phyloP scores from a whole-genome alignment of 1,139 yeast genomes.

The Martiniozyma asiatica region DNA sequence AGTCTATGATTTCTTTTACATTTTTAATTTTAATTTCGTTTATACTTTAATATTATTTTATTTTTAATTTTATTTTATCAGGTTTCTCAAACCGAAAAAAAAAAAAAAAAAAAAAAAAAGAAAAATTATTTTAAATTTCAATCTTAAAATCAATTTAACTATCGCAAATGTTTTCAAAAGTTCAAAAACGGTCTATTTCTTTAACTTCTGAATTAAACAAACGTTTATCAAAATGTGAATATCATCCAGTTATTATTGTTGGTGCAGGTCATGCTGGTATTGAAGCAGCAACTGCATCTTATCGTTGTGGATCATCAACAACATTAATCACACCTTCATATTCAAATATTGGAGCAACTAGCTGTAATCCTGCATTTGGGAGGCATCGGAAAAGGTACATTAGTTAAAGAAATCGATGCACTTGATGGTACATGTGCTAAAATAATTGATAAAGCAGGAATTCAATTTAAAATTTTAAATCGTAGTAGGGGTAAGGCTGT shows the following conservation, averaged over 20 bases:
- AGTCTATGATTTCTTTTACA: too few relatives aligned
- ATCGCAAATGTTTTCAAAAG: too few relatives aligned
- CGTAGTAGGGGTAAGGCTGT: constrained; percentile 92
- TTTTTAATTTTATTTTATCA: background rate
- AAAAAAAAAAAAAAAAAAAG: background rate
- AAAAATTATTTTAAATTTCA: too few relatives aligned
- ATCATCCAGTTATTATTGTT: constrained; percentile 66
- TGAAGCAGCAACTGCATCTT: constrained; percentile 92
- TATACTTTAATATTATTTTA: background rate
- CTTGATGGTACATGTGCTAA: constrained; percentile 82
- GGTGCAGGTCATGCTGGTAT: constrained; percentile 99
- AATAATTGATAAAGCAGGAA: constrained; percentile 85
- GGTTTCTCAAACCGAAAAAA: background rate
- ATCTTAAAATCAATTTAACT: background rate
- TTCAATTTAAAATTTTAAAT: constrained; percentile 80
- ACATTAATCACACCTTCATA: constrained; percentile 67
- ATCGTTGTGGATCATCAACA: constrained; percentile 68
- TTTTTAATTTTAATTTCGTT: background rate
- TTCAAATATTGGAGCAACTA: constrained; percentile 79
- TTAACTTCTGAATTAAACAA: constrained; percentile 30
- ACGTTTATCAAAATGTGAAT: constrained; percentile 25
- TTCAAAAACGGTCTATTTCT: constrained; percentile 8
- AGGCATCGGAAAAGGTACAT: constrained; percentile 95
- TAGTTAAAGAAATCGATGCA: constrained; percentile 89
- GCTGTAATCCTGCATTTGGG: constrained; percentile 97